Base-by-base conservation (phyloP, 2,329 filamentous ascomycete species). In the Exophiala dermatitidis region DNA sequence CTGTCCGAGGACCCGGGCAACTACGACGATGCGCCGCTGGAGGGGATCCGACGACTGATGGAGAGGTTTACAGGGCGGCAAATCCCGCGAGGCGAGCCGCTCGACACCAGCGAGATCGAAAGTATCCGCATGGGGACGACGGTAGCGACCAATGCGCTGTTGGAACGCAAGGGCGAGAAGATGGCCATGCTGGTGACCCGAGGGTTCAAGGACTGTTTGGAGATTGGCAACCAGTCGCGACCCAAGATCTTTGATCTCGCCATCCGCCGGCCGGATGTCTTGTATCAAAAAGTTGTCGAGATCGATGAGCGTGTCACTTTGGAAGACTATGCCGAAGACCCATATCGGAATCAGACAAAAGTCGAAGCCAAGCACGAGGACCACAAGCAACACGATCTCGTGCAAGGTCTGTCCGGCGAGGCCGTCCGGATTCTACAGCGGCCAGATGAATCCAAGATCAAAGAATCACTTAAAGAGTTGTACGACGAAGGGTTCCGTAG, bases 61-160 rank as follows among this genome's bases (percentile, higher is more conserved):
- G 85, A 84, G 60, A 83, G 82, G 62, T 94, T 94, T 69, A 81
- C 83, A 1, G 77, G 79, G 50, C 77, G 79, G 53, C 84, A 91
- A 3, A 90, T 94, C 42, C 87, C 88, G 2, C 83, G 90, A 45
- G 89, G 88, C 29, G 76, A 90, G 66, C 75, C 86, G 1, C 74
- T 95, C 5, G 89, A 95, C 68, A 95, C 90, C 1, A 81, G 83
- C 12, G 73, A 83, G 65, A 94, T 96, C 62, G 88, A 93, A 62
- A 90, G 86, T 51, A 95, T 96, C 67, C 85, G 90, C 45, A 96
- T 96, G 90, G 90, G 90, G 42, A 96, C 90, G 1, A 96, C 90
- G 0, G 90, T 96, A 8, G 90, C 90, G 6, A 96, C 90, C 0
- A 96, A 96, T 68, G 90, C 90, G 0, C 72, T 96, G 52, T 77